phyloP scores from a whole-genome alignment of 2,329 filamentous ascomycete genomes.

The Epichloe scottii region DNA sequence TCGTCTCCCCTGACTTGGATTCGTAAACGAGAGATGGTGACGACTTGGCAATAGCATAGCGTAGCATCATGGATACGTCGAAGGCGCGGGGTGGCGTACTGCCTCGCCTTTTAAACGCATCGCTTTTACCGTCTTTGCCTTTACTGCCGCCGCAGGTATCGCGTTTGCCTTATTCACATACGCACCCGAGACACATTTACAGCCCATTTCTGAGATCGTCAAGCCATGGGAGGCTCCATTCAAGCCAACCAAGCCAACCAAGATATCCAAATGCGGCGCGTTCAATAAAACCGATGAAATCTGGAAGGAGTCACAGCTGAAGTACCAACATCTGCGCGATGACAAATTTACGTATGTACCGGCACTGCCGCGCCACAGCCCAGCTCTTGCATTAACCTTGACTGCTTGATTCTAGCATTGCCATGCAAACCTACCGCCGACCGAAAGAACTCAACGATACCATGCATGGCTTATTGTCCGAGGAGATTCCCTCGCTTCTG shows the following conservation, averaged over 20 bases:
- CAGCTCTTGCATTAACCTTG: neutral
- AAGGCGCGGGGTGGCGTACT: neutral
- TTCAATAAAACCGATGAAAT: slow-evolving; percentile 5
- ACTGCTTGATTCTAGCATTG: slow-evolving; percentile 17
- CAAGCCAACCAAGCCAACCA: neutral
- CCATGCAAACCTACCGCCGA: slow-evolving; percentile 24
- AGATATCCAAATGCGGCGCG: neutral
- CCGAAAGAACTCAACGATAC: slow-evolving; percentile 22
- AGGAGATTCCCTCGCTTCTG: slow-evolving; percentile 22
- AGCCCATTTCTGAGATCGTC: neutral
- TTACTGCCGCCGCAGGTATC: neutral
- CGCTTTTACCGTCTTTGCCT: slow-evolving; percentile 1
- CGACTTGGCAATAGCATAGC: neutral
- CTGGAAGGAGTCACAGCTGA: slow-evolving; percentile 13
- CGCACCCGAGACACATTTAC: slow-evolving; percentile 2
- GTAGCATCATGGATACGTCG: slow-evolving; percentile 1
- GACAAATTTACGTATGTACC: slow-evolving; percentile 21
- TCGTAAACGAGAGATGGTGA: no score
- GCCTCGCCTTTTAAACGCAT: slow-evolving; percentile 2
- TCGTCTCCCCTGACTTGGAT: no score
- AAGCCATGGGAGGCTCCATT: neutral
- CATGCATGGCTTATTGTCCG: slow-evolving; percentile 14
- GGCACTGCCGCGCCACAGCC: neutral
- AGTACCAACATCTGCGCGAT: slow-evolving; percentile 14
- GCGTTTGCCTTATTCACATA: neutral